Percentiles rank a stretch among this genome's conserved stretches.
Conservation (phyloP, 495 filamentous ascomycete species). For the Lichina pygmaea region DNA sequence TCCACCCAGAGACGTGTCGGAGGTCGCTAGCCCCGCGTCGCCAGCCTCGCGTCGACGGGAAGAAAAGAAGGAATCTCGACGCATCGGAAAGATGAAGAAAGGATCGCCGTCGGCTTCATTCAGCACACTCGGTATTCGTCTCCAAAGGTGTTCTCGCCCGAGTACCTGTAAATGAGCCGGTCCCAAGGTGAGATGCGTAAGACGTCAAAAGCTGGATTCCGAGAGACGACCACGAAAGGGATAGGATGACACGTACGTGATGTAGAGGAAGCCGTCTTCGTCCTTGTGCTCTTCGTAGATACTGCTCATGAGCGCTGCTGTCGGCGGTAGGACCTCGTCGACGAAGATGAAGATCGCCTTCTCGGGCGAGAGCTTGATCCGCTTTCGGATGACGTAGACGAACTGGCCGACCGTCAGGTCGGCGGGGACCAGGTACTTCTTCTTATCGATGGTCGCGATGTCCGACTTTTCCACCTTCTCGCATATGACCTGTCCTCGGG, state of each 20-base stretch:
- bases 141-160: conserved; percentile 98
- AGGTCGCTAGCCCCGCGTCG: too few relatives aligned
- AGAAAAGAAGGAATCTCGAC: too few relatives aligned
- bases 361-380: conserved; percentile 97
- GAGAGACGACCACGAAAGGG: too few relatives aligned
- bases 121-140: conserved; percentile 10
- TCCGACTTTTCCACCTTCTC: conserved; percentile 99
- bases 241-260: conserved; percentile 24
- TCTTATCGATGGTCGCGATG: conserved; percentile 99
- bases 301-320: conserved; percentile 92
- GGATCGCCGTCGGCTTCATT: not conserved
- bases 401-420: conserved; percentile 99
- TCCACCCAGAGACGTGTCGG: too few relatives aligned
- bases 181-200: not conserved
- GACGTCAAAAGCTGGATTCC: not conserved
- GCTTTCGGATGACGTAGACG: conserved; percentile 98
- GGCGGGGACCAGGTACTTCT: conserved; percentile 96
- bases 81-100: too few relatives aligned
- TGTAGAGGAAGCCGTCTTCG: conserved; percentile 34
- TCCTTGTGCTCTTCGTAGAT: conserved; percentile 59
- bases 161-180: conserved; percentile 38
- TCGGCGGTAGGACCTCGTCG: conserved; percentile 90
- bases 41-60: too few relatives aligned
- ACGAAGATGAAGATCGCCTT: conserved; percentile 99
- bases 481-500: conserved; percentile 60